Evolutionary conservation across 2,329 filamentous ascomycete genomes (phyloP).

Genomic region (Anisogramma anomala): DNA sequence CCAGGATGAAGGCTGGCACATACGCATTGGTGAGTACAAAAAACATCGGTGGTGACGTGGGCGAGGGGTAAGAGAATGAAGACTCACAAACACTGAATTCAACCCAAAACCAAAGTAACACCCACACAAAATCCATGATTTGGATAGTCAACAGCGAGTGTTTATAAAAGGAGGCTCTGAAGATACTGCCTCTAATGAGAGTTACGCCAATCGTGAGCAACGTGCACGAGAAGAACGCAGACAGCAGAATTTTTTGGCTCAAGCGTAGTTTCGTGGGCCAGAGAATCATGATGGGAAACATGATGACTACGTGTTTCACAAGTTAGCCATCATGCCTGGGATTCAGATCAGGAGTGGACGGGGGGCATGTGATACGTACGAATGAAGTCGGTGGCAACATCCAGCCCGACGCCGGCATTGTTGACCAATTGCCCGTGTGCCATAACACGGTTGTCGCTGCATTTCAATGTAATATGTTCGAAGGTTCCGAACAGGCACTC

Average conservation of each 20-base stretch:
- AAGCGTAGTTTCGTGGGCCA: constrained; percentile 5
- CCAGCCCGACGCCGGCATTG: neutral
- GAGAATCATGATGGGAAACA: constrained; percentile 11
- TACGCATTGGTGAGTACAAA: too few relatives aligned
- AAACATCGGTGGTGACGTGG: too few relatives aligned
- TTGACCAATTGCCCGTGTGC: neutral
- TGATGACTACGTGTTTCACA: constrained; percentile 5
- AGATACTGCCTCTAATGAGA: constrained; percentile 6
- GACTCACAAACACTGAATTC: constrained; percentile 4
- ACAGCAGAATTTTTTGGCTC: constrained; percentile 10
- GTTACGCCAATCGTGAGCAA: constrained; percentile 13
- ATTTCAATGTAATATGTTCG: neutral
- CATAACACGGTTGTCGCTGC: neutral
- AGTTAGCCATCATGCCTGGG: too few relatives aligned
- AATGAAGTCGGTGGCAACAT: neutral
- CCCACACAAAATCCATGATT: neutral
- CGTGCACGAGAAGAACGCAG: constrained; percentile 7
- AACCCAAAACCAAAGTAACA: neutral
- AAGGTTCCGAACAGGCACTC: neutral
- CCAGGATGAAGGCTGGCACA: neutral
- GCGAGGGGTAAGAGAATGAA: too few relatives aligned
- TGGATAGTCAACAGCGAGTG: neutral
- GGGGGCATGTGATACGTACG: neutral
- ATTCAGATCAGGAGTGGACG: too few relatives aligned
- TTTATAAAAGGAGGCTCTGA: neutral